Evolutionary conservation across 108 stramenopile species (phyloP).

Genomic region (Skeletonema grethae): DNA sequence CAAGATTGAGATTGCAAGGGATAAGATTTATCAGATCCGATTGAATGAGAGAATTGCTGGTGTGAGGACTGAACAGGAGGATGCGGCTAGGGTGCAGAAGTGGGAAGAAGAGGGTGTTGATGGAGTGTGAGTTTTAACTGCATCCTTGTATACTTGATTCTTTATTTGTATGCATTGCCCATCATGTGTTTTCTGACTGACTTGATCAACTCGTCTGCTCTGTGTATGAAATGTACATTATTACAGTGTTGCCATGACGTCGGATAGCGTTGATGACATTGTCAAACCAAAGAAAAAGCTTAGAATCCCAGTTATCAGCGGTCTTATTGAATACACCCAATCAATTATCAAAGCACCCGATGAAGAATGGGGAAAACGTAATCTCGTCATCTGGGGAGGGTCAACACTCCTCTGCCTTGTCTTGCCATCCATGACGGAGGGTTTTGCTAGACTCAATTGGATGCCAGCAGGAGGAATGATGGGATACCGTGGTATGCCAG

Average conservation of each 20-base stretch:
- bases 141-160: not conserved
- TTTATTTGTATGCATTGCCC: not conserved
- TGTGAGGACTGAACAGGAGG: slow-evolving; percentile 50
- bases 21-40: slow-evolving; percentile 85
- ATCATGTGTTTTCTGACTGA: slow-evolving; percentile 1
- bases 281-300: slow-evolving; percentile 52
- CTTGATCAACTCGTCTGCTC: not conserved
- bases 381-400: slow-evolving; percentile 67
- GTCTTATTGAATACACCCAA: slow-evolving; percentile 34
- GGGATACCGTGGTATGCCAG: slow-evolving; percentile 77
- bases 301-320: slow-evolving; percentile 28
- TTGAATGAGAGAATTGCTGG: slow-evolving; percentile 77
- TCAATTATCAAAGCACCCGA: slow-evolving; percentile 53
- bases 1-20: slow-evolving; percentile 76
- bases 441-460: slow-evolving; percentile 72
- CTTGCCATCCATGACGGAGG: slow-evolving; percentile 64
- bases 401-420: slow-evolving; percentile 63
- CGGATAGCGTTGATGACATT: slow-evolving; percentile 52
- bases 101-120: slow-evolving; percentile 60
- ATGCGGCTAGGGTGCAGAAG: slow-evolving; percentile 56
- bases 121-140: slow-evolving; percentile 22
- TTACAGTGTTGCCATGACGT: slow-evolving; percentile 30
- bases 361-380: slow-evolving; percentile 59
- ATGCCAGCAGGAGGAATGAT: slow-evolving; percentile 78
- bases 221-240: not conserved